phyloP scores from a whole-genome alignment of 1,284 basidiomycete species.

The Marasmius fiardii region DNA sequence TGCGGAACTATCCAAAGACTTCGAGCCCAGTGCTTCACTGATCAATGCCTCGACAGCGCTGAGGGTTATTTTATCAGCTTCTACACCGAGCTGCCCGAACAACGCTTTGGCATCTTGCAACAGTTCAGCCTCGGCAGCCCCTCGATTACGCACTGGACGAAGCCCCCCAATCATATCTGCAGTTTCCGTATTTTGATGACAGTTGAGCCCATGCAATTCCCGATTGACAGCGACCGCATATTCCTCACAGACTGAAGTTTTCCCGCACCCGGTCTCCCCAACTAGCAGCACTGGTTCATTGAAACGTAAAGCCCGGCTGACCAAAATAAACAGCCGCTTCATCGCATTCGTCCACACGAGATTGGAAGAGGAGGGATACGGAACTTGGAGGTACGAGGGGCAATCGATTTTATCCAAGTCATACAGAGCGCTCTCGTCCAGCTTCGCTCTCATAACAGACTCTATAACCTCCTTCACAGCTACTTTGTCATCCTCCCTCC shows the following conservation, averaged over 20 bases:
- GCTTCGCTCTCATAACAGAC: constrained; percentile 83
- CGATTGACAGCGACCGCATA: constrained; percentile 70
- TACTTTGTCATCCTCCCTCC: constrained; percentile 81
- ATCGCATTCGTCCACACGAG: constrained; percentile 94
- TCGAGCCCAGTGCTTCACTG: constrained; percentile 31
- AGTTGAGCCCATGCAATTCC: constrained; percentile 80
- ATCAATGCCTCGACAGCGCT: constrained; percentile 36
- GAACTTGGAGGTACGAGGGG: constrained; percentile 50
- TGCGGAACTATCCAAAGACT: constrained; percentile 26
- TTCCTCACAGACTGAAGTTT: constrained; percentile 95
- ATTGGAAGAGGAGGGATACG: constrained; percentile 44
- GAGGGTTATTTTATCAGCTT: constrained; percentile 26
- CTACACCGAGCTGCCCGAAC: constrained; percentile 39
- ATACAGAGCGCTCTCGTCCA: constrained; percentile 76
- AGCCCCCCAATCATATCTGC: constrained; percentile 95
- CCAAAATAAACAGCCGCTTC: constrained; percentile 85
- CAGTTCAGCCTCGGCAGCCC: constrained; percentile 41
- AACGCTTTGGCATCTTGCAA: constrained; percentile 38
- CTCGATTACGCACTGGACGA: constrained; percentile 87
- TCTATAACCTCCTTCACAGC: constrained; percentile 95
- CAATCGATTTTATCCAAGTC: constrained; percentile 50
- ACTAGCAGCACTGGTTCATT: constrained; percentile 98
- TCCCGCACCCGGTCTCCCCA: constrained; percentile 96
- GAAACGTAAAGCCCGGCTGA: constrained; percentile 81
- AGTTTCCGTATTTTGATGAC: constrained; percentile 99